Percentiles rank a stretch among this genome's conserved stretches.
Conservation (phyloP, 805 yeast genomes). For the Candida maltosa region DNA sequence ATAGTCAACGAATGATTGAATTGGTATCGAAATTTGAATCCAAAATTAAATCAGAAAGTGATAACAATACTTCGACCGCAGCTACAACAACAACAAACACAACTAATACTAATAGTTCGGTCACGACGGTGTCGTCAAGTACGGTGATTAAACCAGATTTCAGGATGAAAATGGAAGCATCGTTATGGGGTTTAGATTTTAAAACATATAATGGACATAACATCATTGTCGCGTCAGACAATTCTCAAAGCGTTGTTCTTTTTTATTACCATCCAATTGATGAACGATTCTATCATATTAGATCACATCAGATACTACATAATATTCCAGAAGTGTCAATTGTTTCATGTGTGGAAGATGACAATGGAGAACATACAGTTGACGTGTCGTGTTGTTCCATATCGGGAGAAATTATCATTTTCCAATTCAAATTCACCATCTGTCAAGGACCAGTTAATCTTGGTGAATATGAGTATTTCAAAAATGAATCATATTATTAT, state of each 20-base stretch:
- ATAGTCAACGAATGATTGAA: slow-evolving; percentile 19
- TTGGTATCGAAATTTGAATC: slow-evolving; percentile 10
- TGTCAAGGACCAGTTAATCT: slow-evolving; percentile 23
- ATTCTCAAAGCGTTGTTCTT: slow-evolving; percentile 44
- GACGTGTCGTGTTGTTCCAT: slow-evolving; percentile 41
- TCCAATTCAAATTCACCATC: slow-evolving; percentile 29
- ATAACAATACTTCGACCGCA: too few species aligned
- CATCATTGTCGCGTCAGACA: slow-evolving; percentile 51
- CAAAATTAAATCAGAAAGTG: background rate
- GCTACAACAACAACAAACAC: background rate
- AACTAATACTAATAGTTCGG: background rate
- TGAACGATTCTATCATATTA: slow-evolving; percentile 25
- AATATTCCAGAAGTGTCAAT: slow-evolving; percentile 52
- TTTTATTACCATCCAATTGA: slow-evolving; percentile 30
- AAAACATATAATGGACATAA: slow-evolving; percentile 20
- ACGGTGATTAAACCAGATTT: slow-evolving; percentile 21
- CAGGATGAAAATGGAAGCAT: slow-evolving; percentile 33
- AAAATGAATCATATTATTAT: slow-evolving; percentile 14
- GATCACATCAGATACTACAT: slow-evolving; percentile 44
- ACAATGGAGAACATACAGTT: slow-evolving; percentile 21
- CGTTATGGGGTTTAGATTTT: slow-evolving; percentile 65
- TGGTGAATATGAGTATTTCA: slow-evolving; percentile 11
- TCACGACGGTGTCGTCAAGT: slow-evolving; percentile 8
- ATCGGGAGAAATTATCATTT: slow-evolving; percentile 42
- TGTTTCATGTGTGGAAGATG: slow-evolving; percentile 11